These are phyloP conservation scores for Akebia trifoliata DNA, from an alignment of 164 flowering plant genomes.

Conservation along the genomic window DNA sequence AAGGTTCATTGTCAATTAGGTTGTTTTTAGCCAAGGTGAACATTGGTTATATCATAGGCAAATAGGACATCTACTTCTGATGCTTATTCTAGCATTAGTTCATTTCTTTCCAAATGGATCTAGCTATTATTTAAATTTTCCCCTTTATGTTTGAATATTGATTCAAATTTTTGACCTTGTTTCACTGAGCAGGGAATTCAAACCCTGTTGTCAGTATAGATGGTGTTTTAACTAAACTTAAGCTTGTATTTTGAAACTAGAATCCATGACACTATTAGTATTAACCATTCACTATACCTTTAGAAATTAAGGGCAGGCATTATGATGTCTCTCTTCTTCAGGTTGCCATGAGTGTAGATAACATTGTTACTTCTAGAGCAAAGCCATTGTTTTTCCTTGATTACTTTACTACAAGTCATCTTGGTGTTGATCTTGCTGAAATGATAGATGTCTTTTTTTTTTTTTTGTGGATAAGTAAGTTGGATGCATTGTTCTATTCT, in stretches of 20 bases:
- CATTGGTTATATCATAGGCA: background rate
- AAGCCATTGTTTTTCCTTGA: conserved; percentile 89
- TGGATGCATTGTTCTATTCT: no score
- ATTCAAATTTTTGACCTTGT: conserved; percentile 3
- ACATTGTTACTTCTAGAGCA: conserved; percentile 91
- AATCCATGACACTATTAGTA: no score
- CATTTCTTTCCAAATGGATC: no score
- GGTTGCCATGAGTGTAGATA: conserved; percentile 98
- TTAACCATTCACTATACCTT: background rate
- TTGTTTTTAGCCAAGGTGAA: no score
- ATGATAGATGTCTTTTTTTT: conserved; percentile 36
- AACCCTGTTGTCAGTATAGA: conserved; percentile 95
- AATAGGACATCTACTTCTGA: no score
- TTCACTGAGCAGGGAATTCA: conserved; percentile 59
- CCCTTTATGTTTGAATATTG: no score
- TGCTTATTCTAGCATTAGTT: no score
- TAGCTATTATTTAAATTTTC: background rate
- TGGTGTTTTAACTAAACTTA: conserved; percentile 94
- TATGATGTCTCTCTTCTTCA: conserved; percentile 19
- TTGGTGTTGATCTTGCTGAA: no score
- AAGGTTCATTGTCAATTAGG: no score
- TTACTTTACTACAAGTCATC: conserved; percentile 87
- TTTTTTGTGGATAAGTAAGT: no score
- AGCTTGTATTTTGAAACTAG: conserved; percentile 92
- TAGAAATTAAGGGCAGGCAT: background rate